Evolutionary conservation across 2,329 filamentous ascomycete genomes (phyloP).

Genomic region (Fusarium tuaranense): DNA sequence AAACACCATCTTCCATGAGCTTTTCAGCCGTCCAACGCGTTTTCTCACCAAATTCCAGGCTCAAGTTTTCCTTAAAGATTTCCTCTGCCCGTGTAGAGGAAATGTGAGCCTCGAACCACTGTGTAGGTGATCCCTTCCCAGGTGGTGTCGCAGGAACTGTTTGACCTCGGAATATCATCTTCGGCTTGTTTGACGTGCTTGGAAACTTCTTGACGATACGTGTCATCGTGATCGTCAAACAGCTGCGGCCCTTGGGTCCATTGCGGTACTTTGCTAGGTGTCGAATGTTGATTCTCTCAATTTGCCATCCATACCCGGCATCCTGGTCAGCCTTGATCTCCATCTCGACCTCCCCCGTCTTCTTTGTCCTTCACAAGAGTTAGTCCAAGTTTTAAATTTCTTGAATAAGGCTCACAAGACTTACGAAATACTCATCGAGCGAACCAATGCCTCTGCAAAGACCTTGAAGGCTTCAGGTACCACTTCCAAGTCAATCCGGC

Average conservation of each 20-base stretch:
- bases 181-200: neutral
- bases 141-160: constrained; percentile 18
- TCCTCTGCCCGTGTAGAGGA: constrained; percentile 36
- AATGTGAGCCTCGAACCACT: constrained; percentile 47
- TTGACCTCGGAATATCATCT: constrained; percentile 13
- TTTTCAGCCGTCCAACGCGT: constrained; percentile 41
- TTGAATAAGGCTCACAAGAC: constrained; percentile 5
- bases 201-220: constrained; percentile 25
- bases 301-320: constrained; percentile 1
- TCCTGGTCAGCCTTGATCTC: constrained; percentile 27
- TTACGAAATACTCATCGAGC: constrained; percentile 42
- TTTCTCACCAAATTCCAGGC: constrained; percentile 43
- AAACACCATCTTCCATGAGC: constrained; percentile 35
- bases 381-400: neutral
- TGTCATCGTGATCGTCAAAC: constrained; percentile 42
- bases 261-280: constrained; percentile 41
- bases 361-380: constrained; percentile 23
- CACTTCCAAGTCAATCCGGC: constrained; percentile 19
- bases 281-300: constrained; percentile 34
- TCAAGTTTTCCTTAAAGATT: constrained; percentile 41
- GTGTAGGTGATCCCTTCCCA: constrained; percentile 14
- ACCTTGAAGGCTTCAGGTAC: constrained; percentile 24
- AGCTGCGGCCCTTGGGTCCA: constrained; percentile 11
- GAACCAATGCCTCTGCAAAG: constrained; percentile 38
- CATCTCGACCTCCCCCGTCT: constrained; percentile 27